Evolutionary conservation across 345 rosid species (phyloP).

Genomic region (Microcos paniculata): DNA sequence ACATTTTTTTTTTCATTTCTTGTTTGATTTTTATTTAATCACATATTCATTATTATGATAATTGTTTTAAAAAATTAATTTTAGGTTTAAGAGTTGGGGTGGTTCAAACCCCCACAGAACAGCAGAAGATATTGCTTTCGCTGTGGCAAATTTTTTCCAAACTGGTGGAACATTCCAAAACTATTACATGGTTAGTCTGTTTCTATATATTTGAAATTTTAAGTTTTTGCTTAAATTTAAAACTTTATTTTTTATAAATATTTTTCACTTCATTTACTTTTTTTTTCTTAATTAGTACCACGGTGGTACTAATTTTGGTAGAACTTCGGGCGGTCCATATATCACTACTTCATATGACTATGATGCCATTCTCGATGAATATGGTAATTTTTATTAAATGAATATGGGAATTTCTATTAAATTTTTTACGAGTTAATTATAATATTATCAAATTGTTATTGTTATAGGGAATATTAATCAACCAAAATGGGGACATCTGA

Average conservation of each 20-base stretch:
- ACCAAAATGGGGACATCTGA: conserved; percentile 80
- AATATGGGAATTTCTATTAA: conserved; percentile 37
- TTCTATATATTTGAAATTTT: neutral
- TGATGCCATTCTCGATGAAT: conserved; percentile 64
- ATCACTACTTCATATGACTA: conserved; percentile 64
- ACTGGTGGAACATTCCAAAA: conserved; percentile 60
- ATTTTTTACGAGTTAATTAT: neutral
- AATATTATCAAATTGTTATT: neutral
- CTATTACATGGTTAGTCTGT: conserved; percentile 54
- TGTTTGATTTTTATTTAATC: neutral
- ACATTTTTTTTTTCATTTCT: neutral
- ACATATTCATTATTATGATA: neutral
- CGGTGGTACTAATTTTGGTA: conserved; percentile 72
- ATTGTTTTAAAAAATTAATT: neutral
- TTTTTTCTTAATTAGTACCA: conserved; percentile 42
- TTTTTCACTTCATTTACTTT: neutral
- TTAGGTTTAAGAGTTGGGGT: conserved; percentile 64
- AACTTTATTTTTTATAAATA: neutral
- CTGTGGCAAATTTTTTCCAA: conserved; percentile 60
- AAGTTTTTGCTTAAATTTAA: no score
- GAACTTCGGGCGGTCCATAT: conserved; percentile 64
- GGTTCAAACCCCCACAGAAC: conserved; percentile 51
- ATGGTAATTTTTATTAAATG: conserved; percentile 45
- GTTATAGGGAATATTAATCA: conserved; percentile 60
- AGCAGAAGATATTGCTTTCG: conserved; percentile 58